Evolutionary conservation across 768 basidiomycete genomes (phyloP).

Genomic region (Hericium rajendrae): DNA sequence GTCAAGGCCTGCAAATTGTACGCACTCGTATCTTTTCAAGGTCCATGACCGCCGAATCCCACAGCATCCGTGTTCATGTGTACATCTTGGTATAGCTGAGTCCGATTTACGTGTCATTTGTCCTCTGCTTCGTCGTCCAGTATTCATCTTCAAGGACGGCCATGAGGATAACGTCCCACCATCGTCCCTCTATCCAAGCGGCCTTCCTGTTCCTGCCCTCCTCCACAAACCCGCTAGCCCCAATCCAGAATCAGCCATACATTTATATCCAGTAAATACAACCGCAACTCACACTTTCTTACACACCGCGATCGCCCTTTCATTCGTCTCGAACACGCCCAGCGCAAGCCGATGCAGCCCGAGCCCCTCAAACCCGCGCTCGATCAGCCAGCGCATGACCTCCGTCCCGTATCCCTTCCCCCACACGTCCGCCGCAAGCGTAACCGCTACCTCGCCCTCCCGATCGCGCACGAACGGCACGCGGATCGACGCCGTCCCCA

Average conservation of each 20-base stretch:
- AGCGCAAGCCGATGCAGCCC: neutral
- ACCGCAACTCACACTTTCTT: neutral
- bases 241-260: no score
- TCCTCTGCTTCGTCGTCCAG: neutral
- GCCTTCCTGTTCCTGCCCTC: neutral
- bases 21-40: no score
- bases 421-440: neutral
- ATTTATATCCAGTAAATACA: no score
- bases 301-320: neutral
- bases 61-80: no score
- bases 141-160: neutral
- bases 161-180: neutral
- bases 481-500: neutral
- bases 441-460: neutral
- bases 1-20: no score
- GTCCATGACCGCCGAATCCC: no score
- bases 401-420: neutral
- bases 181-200: neutral
- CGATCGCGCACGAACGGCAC: neutral
- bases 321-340: neutral
- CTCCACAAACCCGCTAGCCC: neutral
- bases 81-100: no score
- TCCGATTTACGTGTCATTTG: neutral
- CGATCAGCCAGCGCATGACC: neutral
- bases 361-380: neutral